phyloP scores from a whole-genome alignment of 176 grass and related monocot species.

The Saccharum officinarum region DNA sequence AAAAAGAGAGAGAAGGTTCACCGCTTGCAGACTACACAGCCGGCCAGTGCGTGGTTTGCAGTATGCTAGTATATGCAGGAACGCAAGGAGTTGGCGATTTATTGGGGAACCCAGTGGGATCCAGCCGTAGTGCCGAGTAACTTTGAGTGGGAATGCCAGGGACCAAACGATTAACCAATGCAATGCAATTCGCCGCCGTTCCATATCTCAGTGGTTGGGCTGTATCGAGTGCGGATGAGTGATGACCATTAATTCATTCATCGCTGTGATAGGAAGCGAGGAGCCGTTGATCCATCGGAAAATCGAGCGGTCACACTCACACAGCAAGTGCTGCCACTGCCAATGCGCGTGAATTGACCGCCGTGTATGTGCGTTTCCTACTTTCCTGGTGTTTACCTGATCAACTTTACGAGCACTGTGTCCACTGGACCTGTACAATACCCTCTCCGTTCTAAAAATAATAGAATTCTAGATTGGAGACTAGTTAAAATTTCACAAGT shows the following conservation, averaged over 20 bases:
- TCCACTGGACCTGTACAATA: too few species aligned
- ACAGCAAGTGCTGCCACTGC: not conserved
- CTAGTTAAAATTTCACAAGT: too few species aligned
- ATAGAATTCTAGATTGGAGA: too few species aligned
- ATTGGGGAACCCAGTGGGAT: not conserved
- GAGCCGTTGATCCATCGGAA: not conserved
- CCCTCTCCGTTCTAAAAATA: too few species aligned
- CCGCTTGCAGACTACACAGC: not conserved
- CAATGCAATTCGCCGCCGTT: not conserved
- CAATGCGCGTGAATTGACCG: not conserved
- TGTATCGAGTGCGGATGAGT: not conserved
- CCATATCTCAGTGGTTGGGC: not conserved
- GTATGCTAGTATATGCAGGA: not conserved
- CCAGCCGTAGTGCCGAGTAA: not conserved
- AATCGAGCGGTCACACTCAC: not conserved
- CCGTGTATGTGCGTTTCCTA: not conserved
- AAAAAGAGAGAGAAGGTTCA: too few species aligned
- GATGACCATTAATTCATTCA: not conserved
- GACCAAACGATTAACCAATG: not conserved
- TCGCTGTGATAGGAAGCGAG: not conserved
- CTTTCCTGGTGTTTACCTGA: not conserved
- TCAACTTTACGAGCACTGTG: not conserved
- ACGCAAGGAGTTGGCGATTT: not conserved
- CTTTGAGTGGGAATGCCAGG: constrained; percentile 18
- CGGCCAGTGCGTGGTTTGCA: not conserved